Evolutionary conservation across 2,329 filamentous ascomycete genomes (phyloP).

Genomic region (Xylariaceae sp.): DNA sequence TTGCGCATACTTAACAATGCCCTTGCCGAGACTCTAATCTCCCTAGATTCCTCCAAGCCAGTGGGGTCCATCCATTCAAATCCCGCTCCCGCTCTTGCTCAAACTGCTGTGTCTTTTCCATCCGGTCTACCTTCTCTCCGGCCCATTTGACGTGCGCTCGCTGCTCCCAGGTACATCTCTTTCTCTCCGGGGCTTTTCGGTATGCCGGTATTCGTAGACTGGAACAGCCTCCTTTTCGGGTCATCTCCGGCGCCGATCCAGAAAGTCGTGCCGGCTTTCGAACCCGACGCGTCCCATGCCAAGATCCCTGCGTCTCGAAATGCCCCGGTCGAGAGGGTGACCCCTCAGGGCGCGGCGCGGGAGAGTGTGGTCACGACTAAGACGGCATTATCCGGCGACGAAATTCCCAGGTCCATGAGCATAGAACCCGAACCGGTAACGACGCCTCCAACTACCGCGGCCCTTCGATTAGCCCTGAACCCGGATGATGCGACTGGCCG

Average conservation of each 20-base stretch:
- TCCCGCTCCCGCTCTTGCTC: background rate
- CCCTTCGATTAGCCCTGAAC: background rate
- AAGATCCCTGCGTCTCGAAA: conserved; percentile 3
- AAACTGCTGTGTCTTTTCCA: background rate
- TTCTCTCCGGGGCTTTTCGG: conserved; percentile 14
- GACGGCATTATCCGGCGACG: background rate
- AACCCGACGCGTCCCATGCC: conserved; percentile 12
- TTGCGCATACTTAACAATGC: background rate
- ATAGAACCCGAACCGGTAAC: background rate
- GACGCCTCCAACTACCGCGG: background rate
- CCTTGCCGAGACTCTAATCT: background rate
- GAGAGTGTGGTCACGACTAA: background rate
- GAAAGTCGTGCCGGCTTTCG: conserved; percentile 9
- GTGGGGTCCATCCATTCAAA: background rate
- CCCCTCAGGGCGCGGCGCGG: conserved; percentile 1
- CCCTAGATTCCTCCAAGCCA: background rate
- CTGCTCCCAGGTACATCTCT: conserved; percentile 1
- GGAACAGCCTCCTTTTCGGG: conserved; percentile 22
- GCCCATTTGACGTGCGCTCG: background rate
- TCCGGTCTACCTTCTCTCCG: background rate
- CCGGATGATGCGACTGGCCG: conserved; percentile 3
- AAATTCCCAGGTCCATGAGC: background rate
- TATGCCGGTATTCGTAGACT: conserved; percentile 24
- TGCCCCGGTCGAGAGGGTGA: background rate
- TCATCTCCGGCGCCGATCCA: conserved; percentile 1